Evolutionary conservation across 441 rosid species (phyloP).

Genomic region (Gossypium davidsonii): DNA sequence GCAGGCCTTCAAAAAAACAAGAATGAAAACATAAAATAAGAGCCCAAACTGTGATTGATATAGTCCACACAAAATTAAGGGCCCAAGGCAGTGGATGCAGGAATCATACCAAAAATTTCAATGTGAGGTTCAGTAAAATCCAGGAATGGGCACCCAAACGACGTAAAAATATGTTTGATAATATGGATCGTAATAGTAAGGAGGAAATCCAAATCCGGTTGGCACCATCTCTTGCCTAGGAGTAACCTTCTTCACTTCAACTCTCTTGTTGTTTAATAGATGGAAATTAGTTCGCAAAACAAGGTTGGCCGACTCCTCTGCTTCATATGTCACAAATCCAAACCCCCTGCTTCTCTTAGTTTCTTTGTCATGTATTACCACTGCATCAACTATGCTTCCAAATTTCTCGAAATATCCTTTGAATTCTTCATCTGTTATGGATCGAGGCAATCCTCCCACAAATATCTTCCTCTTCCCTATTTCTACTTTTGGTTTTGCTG

Average conservation of each 20-base stretch:
- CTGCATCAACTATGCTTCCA: conserved; percentile 19
- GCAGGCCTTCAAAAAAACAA: too few species aligned
- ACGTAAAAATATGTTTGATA: too few species aligned
- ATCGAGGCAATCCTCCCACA: conserved; percentile 32
- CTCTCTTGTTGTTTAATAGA: background rate
- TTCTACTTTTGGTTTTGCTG: conserved; percentile 6
- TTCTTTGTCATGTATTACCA: conserved; percentile 14
- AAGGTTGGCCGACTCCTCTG: conserved; percentile 16
- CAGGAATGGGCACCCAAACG: background rate
- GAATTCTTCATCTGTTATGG: conserved; percentile 20
- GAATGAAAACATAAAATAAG: background rate
- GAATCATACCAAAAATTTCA: too few species aligned
- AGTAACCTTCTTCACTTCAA: background rate
- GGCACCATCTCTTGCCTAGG: background rate
- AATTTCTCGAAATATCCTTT: conserved; percentile 18
- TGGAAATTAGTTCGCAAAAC: conserved; percentile 7
- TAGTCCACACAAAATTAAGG: too few species aligned
- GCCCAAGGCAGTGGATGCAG: too few species aligned
- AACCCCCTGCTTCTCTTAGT: conserved; percentile 25
- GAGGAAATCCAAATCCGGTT: too few species aligned
- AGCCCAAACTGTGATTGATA: too few species aligned
- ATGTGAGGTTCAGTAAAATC: too few species aligned
- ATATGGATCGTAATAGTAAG: background rate
- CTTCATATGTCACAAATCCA: conserved; percentile 33
- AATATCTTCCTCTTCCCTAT: conserved; percentile 19